A percentile compares a stretch with the other conserved stretches of the same genome.
These are phyloP conservation scores for Millerozyma acaciae DNA, from an alignment of 805 yeast genomes.

Conservation along the genomic window DNA sequence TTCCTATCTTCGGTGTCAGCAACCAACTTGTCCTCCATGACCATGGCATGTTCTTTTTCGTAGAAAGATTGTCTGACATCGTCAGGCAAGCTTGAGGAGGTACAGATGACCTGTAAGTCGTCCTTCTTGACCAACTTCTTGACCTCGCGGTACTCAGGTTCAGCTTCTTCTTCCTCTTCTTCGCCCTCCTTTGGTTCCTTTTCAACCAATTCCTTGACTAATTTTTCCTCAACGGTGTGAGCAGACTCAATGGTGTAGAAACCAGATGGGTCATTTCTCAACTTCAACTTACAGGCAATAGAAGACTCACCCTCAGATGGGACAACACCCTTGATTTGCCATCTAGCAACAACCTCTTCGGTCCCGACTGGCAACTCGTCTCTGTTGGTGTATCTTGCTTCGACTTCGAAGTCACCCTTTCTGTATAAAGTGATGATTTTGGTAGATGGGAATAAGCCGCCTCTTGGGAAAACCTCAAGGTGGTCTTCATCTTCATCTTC, in stretches of 20 bases:
- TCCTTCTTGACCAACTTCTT: constrained; percentile 92
- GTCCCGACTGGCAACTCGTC: constrained; percentile 70
- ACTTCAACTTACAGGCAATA: constrained; percentile 85
- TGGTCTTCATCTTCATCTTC: constrained; percentile 88
- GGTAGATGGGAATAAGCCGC: constrained; percentile 90
- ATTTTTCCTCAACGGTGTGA: constrained; percentile 87
- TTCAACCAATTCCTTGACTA: constrained; percentile 85
- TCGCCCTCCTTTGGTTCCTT: constrained; percentile 46
- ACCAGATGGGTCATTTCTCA: constrained; percentile 97
- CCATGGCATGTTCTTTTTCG: constrained; percentile 82
- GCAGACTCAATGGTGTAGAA: constrained; percentile 92
- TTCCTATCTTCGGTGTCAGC: constrained; percentile 98
- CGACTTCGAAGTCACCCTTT: constrained; percentile 79
- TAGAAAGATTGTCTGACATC: constrained; percentile 54
- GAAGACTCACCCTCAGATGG: constrained; percentile 72
- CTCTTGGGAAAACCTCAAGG: constrained; percentile 95
- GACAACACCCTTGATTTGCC: constrained; percentile 83
- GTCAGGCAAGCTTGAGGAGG: constrained; percentile 60
- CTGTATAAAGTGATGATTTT: constrained; percentile 93
- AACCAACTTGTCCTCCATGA: constrained; percentile 89
- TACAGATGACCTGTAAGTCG: constrained; percentile 59
- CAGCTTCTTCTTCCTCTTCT: constrained; percentile 55
- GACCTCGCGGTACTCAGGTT: constrained; percentile 84
- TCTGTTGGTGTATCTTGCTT: constrained; percentile 80
- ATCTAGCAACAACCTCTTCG: constrained; percentile 65